Percentiles rank a stretch among this genome's conserved stretches.
Evolutionary conservation across 1,139 yeast genomes (phyloP).

Genomic region (Pichia sp.): DNA sequence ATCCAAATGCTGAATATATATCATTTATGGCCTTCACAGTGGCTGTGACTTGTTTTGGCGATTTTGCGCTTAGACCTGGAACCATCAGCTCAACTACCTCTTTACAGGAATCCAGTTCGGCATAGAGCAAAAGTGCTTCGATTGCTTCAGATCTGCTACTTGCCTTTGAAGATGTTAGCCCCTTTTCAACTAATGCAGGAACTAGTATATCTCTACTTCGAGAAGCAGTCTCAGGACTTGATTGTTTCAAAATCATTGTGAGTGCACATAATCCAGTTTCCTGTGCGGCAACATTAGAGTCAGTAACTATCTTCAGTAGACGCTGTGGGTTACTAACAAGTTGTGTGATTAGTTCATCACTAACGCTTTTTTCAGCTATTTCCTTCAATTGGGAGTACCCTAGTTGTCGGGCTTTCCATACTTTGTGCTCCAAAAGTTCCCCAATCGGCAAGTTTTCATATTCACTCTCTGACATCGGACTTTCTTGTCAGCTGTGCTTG

Average conservation of each 20-base stretch:
- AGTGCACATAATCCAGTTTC: constrained; percentile 69
- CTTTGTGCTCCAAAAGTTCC: constrained; percentile 44
- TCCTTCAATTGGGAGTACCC: constrained; percentile 70
- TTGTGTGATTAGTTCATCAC: constrained; percentile 51
- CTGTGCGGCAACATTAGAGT: constrained; percentile 87
- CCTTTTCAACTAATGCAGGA: constrained; percentile 69
- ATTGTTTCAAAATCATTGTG: constrained; percentile 53
- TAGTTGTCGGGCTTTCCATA: constrained; percentile 83
- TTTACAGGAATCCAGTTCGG: constrained; percentile 65
- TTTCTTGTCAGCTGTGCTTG: no score
- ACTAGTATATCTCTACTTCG: constrained; percentile 45
- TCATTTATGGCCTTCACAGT: constrained; percentile 53
- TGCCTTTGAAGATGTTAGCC: constrained; percentile 69
- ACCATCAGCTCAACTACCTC: constrained; percentile 64
- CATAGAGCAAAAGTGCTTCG: constrained; percentile 57
- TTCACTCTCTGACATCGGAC: constrained; percentile 15
- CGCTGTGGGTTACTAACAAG: constrained; percentile 49
- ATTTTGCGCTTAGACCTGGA: constrained; percentile 56
- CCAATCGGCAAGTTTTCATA: constrained; percentile 58
- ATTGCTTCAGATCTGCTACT: constrained; percentile 65
- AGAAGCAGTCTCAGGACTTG: constrained; percentile 43
- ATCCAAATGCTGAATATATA: constrained; percentile 66
- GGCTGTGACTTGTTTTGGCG: constrained; percentile 79
- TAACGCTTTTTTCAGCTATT: constrained; percentile 50
- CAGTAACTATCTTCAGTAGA: constrained; percentile 59